Evolutionary conservation across 139 green algal species (phyloP), one percentile per base, ranked within the genome.

Genomic region (Zygnema cylindricum): DNA sequence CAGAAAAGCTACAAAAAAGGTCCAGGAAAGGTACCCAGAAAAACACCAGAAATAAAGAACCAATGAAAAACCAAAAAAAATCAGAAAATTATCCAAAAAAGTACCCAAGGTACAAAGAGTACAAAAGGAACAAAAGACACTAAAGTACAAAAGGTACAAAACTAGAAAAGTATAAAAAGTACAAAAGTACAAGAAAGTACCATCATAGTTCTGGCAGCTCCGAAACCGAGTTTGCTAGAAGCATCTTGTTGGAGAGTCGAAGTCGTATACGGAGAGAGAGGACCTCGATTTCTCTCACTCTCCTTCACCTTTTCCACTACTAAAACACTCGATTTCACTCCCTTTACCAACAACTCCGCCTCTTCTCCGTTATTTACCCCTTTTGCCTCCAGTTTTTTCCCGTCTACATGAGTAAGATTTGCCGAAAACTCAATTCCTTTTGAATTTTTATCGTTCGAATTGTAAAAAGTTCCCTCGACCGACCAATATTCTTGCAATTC

Each of bases 171-270:
- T n/a, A n/a, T n/a, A n/a, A n/a, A n/a, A n/a, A n/a, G n/a, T n/a
- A n/a, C n/a, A n/a, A n/a, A n/a, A n/a, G n/a, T n/a, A n/a, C n/a
- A n/a, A n/a, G n/a, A n/a, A n/a, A n/a, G n/a, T 75, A 94, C 43
- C 1, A 55, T n/a, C 96, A 98, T 99, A 55, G 95, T 98, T 3
- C 85, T 82, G 2, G 81, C 85, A 1, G 94, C 89, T 25, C 90
- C 82, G 7, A 95, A 94, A 38, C 96, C 95, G n/a, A 98, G 92
- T 76, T 92, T 82, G n/a, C 78, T 84, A 23, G 91, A 91, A 0
- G 96, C 97, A 43, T 96, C 95, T 89, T 97, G 95, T 91, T 98
- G 96, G 94, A 99, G 88, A 1, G 92, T 97, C 73, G 94, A 95
- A 2, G 97, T 99, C 22, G 93, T 98, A 88, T 96, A 98, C 23